A percentile compares a stretch with the other conserved stretches of the same genome.
Evolutionary conservation across 768 basidiomycete genomes (phyloP).

Genomic region (Leccinum arenicola): DNA sequence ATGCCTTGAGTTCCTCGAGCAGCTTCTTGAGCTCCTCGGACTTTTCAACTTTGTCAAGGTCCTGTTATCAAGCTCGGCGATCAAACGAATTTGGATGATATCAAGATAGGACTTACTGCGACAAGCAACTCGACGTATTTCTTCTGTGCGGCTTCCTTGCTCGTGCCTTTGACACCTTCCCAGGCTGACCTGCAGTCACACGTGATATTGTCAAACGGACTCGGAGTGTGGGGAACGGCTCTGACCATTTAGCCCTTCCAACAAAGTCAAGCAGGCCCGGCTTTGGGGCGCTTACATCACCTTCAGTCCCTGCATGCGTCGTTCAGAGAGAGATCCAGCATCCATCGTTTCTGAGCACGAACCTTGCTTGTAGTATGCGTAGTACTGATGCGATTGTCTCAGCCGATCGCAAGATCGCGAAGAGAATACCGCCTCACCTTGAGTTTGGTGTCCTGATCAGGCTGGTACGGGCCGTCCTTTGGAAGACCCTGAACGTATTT

Average conservation of each 20-base stretch:
- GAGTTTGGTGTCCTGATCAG: conserved; percentile 71
- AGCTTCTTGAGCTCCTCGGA: conserved; percentile 50
- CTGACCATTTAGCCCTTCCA: conserved; percentile 88
- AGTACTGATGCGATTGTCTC: conserved; percentile 62
- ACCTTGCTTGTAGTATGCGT: conserved; percentile 94
- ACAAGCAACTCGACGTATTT: conserved; percentile 77
- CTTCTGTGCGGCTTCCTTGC: conserved; percentile 66
- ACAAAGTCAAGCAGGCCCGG: conserved; percentile 83
- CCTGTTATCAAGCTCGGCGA: conserved; percentile 35
- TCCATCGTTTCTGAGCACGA: conserved; percentile 8
- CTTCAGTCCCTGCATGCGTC: conserved; percentile 59
- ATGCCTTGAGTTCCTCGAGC: conserved; percentile 59
- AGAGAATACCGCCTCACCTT: conserved; percentile 49
- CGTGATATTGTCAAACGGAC: background rate
- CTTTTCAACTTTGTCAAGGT: conserved; percentile 49
- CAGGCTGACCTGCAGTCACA: conserved; percentile 74
- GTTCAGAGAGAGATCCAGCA: background rate
- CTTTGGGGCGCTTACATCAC: conserved; percentile 61
- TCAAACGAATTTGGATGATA: background rate
- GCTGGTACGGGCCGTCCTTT: conserved; percentile 70
- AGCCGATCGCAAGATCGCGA: conserved; percentile 6
- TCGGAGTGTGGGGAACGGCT: conserved; percentile 14
- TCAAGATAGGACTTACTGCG: conserved; percentile 43
- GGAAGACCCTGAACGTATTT: conserved; percentile 65
- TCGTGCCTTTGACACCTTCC: conserved; percentile 66